Percentiles rank a stretch among this genome's conserved stretches.
Evolutionary conservation across 139 green algal genomes (phyloP).

Genomic region (Asterochloris sp.): DNA sequence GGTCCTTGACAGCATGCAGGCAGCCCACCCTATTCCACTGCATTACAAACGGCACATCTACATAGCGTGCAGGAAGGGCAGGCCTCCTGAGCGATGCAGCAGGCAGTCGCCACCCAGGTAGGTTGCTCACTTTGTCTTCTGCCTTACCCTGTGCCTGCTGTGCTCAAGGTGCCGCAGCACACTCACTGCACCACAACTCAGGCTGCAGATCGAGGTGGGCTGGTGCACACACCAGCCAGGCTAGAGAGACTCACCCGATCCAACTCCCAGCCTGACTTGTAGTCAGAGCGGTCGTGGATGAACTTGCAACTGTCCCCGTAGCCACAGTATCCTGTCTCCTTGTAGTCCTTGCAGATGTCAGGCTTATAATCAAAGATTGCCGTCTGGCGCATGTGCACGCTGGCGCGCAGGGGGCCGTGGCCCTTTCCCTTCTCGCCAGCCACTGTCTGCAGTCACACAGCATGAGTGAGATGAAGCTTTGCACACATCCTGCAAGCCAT

Average conservation of each 20-base stretch:
- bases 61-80: no score
- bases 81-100: no score
- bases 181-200: no score
- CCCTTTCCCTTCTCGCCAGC: slow-evolving; percentile 34
- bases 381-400: slow-evolving; percentile 61
- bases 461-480: no score
- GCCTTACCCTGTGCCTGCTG: no score
- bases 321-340: slow-evolving; percentile 94
- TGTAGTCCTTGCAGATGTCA: slow-evolving; percentile 99
- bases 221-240: neutral
- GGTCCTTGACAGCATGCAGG: no score
- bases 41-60: no score
- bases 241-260: slow-evolving; percentile 55
- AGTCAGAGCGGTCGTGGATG: slow-evolving; percentile 96
- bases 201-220: neutral
- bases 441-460: slow-evolving; percentile 21
- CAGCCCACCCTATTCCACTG: no score
- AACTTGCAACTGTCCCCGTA: slow-evolving; percentile 99
- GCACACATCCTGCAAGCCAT: no score
- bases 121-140: no score
- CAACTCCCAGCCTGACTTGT: slow-evolving; percentile 95
- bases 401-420: slow-evolving; percentile 83
- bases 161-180: no score
- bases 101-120: no score
- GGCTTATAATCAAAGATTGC: slow-evolving; percentile 95